These are phyloP conservation scores for Amylostereum areolatum DNA, from an alignment of 1,284 basidiomycete genomes.

Conservation along the genomic window DNA sequence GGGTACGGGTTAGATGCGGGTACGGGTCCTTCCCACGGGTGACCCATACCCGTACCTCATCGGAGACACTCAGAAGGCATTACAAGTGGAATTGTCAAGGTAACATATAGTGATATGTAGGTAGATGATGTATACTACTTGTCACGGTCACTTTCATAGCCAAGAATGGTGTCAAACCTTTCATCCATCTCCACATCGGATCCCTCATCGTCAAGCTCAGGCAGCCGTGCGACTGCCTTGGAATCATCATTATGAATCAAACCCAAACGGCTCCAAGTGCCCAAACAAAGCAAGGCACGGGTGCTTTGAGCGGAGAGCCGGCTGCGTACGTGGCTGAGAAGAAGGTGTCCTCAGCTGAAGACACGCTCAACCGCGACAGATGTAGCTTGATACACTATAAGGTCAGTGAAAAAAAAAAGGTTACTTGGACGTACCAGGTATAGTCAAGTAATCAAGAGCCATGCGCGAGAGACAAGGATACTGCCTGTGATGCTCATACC, in stretches of 20 bases:
- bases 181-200: slow-evolving; percentile 1
- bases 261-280: slow-evolving; percentile 14
- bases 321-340: slow-evolving; percentile 16
- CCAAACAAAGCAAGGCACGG: slow-evolving; percentile 18
- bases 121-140: too few species aligned
- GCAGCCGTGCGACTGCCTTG: not conserved
- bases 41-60: too few species aligned
- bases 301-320: slow-evolving; percentile 15
- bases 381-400: slow-evolving; percentile 12
- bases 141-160: too few species aligned
- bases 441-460: slow-evolving; percentile 24
- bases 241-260: slow-evolving; percentile 15
- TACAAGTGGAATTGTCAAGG: too few species aligned
- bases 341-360: slow-evolving; percentile 19
- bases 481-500: slow-evolving; percentile 14
- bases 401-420: not conserved
- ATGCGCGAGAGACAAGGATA: slow-evolving; percentile 24
- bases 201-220: not conserved
- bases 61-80: too few species aligned
- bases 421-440: slow-evolving; percentile 32
- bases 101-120: too few species aligned
- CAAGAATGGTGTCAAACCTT: too few species aligned
- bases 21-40: too few species aligned
- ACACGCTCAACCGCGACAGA: slow-evolving; percentile 20
- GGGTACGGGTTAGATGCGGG: too few species aligned